Evolutionary conservation across 495 filamentous ascomycete species (phyloP), one percentile per base, ranked within the genome.

Genomic region (Podospora pseudoanserina): DNA sequence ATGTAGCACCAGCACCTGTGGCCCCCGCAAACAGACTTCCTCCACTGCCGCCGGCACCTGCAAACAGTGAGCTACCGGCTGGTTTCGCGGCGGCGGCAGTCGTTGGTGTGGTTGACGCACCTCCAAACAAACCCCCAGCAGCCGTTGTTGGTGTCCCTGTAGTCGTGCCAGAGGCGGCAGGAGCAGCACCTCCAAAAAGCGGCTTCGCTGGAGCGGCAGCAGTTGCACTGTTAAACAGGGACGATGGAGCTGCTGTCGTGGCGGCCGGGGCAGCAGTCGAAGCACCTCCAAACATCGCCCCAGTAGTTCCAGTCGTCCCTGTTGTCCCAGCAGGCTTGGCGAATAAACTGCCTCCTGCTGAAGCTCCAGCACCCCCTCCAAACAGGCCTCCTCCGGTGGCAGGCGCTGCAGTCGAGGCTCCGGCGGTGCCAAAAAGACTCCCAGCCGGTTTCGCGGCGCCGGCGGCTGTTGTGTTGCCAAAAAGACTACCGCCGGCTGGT

Each of bases 381-480:
- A 70, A 70, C 5, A 70, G 16, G 23, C 65, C 56, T 19, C 65
- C 55, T 57, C 57, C 59, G 7, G 64, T 5, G 13, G 70, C 13
- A 11, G 72, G 64, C 6, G 72, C 64, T 28, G 72, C 68, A 69
- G 72, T 65, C 53, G 63, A 69, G 62, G 66, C 28, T 44, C 72
- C 67, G 16, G 72, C 63, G 59, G 62, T 68, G 60, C 76, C 77
- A 65, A 83, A 82, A 49, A 64, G 69, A 32, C 30, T 1, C 30
- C 4, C 30, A 60, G 59, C 64, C 16, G 67, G 66, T 26, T 76
- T 76, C 65, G 76, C 74, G 20, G 74, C 73, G 39, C 74, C 74
- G 30, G 77, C 75, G 11, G 79, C 60, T 57, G 68, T 62, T 7
- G 75, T 67, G 19, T 78, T 79, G 64, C 86, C 85, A 77, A 90